Evolutionary conservation across 2,329 filamentous ascomycete genomes (phyloP).

Genomic region (Daldinia sp.): DNA sequence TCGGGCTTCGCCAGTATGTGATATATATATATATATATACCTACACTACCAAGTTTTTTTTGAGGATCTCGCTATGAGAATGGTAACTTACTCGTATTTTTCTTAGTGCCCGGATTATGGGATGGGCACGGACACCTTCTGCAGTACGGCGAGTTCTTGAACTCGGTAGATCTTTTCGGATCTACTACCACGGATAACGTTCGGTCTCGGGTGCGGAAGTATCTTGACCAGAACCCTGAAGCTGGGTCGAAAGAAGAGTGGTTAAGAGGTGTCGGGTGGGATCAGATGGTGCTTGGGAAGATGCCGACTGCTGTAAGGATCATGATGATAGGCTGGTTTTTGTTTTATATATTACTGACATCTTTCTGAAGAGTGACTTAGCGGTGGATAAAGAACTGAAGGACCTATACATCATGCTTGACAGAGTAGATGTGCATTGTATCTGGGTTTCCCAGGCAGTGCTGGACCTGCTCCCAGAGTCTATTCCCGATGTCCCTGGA

Average conservation of each 20-base stretch:
- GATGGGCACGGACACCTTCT: conserved; percentile 77
- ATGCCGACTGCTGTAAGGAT: conserved; percentile 73
- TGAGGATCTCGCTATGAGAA: background rate
- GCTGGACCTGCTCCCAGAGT: conserved; percentile 68
- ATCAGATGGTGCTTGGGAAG: conserved; percentile 72
- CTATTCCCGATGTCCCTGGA: conserved; percentile 67
- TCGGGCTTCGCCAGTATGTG: conserved; percentile 62
- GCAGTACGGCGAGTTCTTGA: conserved; percentile 74
- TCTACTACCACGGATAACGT: conserved; percentile 67
- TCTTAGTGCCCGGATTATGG: conserved; percentile 71
- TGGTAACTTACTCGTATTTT: background rate
- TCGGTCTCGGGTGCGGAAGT: conserved; percentile 62
- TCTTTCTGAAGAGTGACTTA: conserved; percentile 62
- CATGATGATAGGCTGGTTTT: background rate
- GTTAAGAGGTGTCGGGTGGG: conserved; percentile 77
- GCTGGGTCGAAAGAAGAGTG: conserved; percentile 68
- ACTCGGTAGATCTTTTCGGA: conserved; percentile 74
- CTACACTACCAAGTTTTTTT: background rate
- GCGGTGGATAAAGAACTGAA: conserved; percentile 64
- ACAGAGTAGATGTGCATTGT: conserved; percentile 77
- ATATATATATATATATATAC: background rate
- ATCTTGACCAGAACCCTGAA: conserved; percentile 62
- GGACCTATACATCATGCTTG: conserved; percentile 74
- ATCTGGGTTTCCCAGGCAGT: conserved; percentile 76
- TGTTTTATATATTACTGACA: conserved; percentile 22